Base-by-base conservation (phyloP, 2,329 filamentous ascomycete species). In the Diplodia seriata region DNA sequence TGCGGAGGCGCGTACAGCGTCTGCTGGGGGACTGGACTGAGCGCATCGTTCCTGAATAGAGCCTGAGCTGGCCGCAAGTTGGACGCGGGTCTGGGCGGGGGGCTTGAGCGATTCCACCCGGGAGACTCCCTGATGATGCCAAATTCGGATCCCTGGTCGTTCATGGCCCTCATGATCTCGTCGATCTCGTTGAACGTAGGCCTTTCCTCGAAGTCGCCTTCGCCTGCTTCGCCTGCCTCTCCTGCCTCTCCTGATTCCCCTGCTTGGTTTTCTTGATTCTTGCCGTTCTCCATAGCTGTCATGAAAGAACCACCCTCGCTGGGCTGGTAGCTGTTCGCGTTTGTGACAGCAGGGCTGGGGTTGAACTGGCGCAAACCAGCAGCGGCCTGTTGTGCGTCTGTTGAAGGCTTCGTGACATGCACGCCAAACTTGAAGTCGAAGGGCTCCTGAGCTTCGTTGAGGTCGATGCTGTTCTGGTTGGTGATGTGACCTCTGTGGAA, bases 111-210 rank as follows among this genome's bases (percentile, higher is more conserved):
- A 5, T 31, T 49, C 62, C 67, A 68, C 7, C 26, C 23, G n/a
- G 51, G 53, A 33, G 68, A 67, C 26, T 63, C 75, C 74, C 89
- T 89, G 75, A 93, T 91, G 69, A 93, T 87, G 14, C 91, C 91
- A 76, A 91, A 87, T 63, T 90, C 89, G 1, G 90, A 91, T 71
- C 93, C 88, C 57, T 85, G 87, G 68, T 89, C 86, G 73, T 93
- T 90, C 73, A 97, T 86, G 69, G 95, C 90, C 71, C 90, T 88
- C 93, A 98, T 97, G 64, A 97, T 89, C 54, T 91, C 92, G 81
- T 97, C 94, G 74, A 97, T 94, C 75, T 97, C 93, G 72, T 94
- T 90, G 73, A 92, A 92, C 0, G 89, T 83, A 40, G 82, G 80
- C 62, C 83, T 73, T 54, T 78, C 78, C 51, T 77, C 72, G 65